These are phyloP conservation scores for Starmerella kuoi DNA, from an alignment of 805 yeast species.

Conservation along the genomic window DNA sequence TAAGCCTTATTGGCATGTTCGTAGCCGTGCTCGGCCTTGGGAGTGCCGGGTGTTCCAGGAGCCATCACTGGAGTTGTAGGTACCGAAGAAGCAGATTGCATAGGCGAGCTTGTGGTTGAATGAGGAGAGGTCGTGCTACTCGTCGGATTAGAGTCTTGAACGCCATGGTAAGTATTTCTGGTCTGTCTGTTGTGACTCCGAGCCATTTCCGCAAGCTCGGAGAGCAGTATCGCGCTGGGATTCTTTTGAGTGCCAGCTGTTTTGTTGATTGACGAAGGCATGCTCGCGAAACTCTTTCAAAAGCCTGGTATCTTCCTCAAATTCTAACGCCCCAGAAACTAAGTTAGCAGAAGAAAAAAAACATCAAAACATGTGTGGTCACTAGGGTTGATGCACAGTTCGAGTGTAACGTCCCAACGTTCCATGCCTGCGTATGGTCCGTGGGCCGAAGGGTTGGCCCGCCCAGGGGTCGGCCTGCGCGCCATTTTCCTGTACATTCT, in stretches of 20 bases:
- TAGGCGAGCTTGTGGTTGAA: background rate
- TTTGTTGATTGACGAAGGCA: background rate
- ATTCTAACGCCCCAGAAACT: background rate
- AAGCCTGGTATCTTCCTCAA: too few species aligned
- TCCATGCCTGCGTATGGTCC: too few species aligned
- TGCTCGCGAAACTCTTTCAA: background rate
- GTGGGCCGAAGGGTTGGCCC: too few species aligned
- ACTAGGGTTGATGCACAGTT: too few species aligned
- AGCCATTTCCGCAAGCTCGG: constrained; percentile 14
- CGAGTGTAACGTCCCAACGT: too few species aligned
- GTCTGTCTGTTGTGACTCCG: background rate
- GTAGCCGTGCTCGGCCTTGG: background rate
- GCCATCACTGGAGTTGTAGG: background rate
- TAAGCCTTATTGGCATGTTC: background rate
- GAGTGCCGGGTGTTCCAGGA: background rate
- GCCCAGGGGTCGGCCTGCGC: too few species aligned
- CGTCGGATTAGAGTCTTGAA: background rate
- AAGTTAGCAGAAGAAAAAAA: background rate
- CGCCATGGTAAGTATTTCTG: constrained; percentile 1
- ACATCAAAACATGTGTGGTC: background rate
- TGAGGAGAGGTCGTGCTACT: background rate
- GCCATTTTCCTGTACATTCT: too few species aligned
- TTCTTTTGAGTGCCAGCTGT: background rate
- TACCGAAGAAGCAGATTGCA: background rate
- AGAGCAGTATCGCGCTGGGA: constrained; percentile 11